Percentiles rank a stretch among this genome's conserved stretches.
Conservation (phyloP, 768 basidiomycete genomes). For the Termitomyces heimii region DNA sequence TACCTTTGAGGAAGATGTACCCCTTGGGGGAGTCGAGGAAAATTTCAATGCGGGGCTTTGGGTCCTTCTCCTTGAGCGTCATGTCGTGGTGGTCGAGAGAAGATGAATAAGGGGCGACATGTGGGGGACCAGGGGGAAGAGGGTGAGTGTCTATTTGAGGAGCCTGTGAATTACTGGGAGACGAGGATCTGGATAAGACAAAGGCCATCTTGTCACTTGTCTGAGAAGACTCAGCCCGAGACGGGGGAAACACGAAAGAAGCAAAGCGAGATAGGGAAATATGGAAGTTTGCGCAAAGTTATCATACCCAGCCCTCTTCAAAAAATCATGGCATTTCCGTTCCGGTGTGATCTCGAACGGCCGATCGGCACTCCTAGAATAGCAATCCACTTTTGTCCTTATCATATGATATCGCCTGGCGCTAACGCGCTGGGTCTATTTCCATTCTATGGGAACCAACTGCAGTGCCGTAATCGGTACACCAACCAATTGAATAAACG, state of each 20-base stretch:
- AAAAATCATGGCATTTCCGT: neutral
- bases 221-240: constrained; percentile 2
- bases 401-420: neutral
- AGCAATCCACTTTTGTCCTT: neutral
- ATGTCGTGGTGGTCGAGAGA: constrained; percentile 20
- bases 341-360: neutral
- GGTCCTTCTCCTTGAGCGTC: constrained; percentile 40
- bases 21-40: constrained; percentile 53
- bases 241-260: neutral
- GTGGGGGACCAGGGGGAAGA: neutral
- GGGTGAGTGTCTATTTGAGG: constrained; percentile 11
- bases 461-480: no score
- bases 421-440: neutral
- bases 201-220: constrained; percentile 14
- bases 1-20: constrained; percentile 66
- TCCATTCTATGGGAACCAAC: neutral
- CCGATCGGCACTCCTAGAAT: neutral
- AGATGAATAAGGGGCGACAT: constrained; percentile 2
- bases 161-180: constrained; percentile 1
- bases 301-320: neutral
- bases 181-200: constrained; percentile 16
- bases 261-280: neutral
- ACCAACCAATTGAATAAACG: neutral
- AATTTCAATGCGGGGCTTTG: constrained; percentile 62
- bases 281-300: neutral